Evolutionary conservation across 2,329 filamentous ascomycete species (phyloP).

Genomic region (Exserohilum turcica): DNA sequence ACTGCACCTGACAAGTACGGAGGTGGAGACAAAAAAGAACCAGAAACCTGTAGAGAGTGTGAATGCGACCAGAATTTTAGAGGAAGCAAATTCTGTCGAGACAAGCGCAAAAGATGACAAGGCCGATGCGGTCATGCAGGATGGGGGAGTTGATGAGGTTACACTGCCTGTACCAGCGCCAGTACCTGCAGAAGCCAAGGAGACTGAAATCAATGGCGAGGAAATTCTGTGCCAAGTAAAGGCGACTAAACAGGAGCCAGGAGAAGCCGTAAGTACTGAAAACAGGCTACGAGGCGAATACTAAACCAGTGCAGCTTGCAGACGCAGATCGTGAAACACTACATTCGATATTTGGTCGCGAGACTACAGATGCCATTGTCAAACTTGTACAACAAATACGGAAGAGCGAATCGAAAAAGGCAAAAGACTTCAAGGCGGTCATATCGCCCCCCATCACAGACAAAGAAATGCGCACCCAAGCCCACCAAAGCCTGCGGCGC

Average conservation of each 20-base stretch:
- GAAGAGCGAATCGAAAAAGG: constrained; percentile 59
- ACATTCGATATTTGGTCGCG: constrained; percentile 57
- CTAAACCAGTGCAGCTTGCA: constrained; percentile 37
- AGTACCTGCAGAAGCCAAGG: neutral
- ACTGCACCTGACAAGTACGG: constrained; percentile 67
- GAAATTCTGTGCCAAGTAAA: constrained; percentile 1
- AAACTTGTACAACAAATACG: constrained; percentile 61
- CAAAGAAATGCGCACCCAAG: constrained; percentile 64
- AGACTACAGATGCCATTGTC: constrained; percentile 57
- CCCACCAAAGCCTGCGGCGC: constrained; percentile 72
- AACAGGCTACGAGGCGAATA: neutral
- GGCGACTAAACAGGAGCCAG: constrained; percentile 14
- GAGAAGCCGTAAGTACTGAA: constrained; percentile 21
- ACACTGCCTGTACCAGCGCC: constrained; percentile 7
- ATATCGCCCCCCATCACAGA: constrained; percentile 62
- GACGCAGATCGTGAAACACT: constrained; percentile 48
- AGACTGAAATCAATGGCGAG: constrained; percentile 15
- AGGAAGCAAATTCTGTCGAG: constrained; percentile 18
- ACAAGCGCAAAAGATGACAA: constrained; percentile 31
- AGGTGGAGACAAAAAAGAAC: constrained; percentile 26
- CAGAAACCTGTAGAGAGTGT: constrained; percentile 21
- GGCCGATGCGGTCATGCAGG: constrained; percentile 25
- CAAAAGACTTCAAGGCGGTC: constrained; percentile 60
- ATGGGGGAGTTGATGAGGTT: constrained; percentile 20
- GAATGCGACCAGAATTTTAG: constrained; percentile 6